Evolutionary conservation across 2,329 filamentous ascomycete species (phyloP), one percentile per base, ranked within the genome.

Genomic region (Trichophyton rubrum): DNA sequence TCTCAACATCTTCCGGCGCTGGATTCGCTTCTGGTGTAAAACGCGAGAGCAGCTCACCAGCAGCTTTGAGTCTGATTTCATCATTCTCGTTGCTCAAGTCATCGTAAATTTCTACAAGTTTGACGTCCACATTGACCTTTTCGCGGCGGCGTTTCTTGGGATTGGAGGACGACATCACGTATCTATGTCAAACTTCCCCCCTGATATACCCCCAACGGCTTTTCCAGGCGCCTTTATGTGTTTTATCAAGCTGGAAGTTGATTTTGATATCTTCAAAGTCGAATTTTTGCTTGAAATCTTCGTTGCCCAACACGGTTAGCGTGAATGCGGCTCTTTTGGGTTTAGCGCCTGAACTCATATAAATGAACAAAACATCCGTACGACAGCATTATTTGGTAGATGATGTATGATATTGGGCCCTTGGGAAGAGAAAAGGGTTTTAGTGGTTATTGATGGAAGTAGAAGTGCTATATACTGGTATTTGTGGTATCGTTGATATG

Each of bases 21-120:
- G 73, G 70, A 30, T 71, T 69, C 62, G 72, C 69, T 58, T 75
- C 72, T 15, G 73, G 69, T 2, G 75, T 75, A 62, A 78, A 76
- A 58, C 77, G 73, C 7, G 73, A 73, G 2, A 78, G 69, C 43
- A 79, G 68, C 3, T 70, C 70, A 56, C 73, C 71, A 1, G 77
- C 77, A 41, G 76, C 77, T 63, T 75, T 77, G 38, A 79, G 66
- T 55, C 77, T 68, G 62, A 78, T 73, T 30, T 75, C 71, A 62
- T 78, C 75, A 60, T 77, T 73, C 47, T 77, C 73, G 62, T 72
- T 76, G 43, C 77, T 75, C 43, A 79, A 72, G 64, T 79, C 74
- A 59, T 79, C 76, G 64, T 78, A 79, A 60, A 78, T 77, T 65
- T 78, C 75, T 56, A 79, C 73, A 56, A 78, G 70, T 62, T 76